A percentile compares a stretch with the other conserved stretches of the same genome.
phyloP scores from a whole-genome alignment of 1,139 yeast species.

The Saccharomycopsis hybrid region DNA sequence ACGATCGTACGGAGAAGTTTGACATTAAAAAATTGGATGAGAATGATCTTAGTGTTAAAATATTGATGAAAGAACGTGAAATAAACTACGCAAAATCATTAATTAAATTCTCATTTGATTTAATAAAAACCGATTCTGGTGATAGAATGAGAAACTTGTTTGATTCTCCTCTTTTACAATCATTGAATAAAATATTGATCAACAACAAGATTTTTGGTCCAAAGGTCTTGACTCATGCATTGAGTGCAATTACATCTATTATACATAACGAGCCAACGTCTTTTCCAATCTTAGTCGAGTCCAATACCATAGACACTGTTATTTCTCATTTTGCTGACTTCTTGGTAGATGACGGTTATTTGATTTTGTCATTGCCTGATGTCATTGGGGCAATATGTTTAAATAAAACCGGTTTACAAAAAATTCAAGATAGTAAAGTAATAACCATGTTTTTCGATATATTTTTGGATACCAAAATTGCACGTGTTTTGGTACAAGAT shows the following conservation, averaged over 20 bases:
- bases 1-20: conserved; percentile 8
- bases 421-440: conserved; percentile 43
- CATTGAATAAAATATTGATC: conserved; percentile 54
- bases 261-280: conserved; percentile 93
- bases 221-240: conserved; percentile 53
- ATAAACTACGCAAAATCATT: conserved; percentile 23
- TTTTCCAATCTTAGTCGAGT: conserved; percentile 72
- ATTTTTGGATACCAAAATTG: conserved; percentile 42
- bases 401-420: conserved; percentile 63
- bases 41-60: conserved; percentile 6
- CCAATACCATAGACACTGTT: conserved; percentile 62
- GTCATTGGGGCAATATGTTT: conserved; percentile 79
- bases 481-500: conserved; percentile 38
- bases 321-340: conserved; percentile 47
- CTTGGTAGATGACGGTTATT: conserved; percentile 51
- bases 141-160: conserved; percentile 80
- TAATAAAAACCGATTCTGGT: conserved; percentile 69
- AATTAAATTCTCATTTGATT: conserved; percentile 56
- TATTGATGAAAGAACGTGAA: conserved; percentile 8
- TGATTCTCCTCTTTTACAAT: conserved; percentile 68
- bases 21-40: conserved; percentile 3
- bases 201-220: conserved; percentile 65
- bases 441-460: conserved; percentile 46
- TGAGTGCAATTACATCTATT: conserved; percentile 65
- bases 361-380: conserved; percentile 63